These are phyloP conservation scores for Cenchrus fungigraminus DNA, from an alignment of 176 grass and related monocot species.

Conservation along the genomic window DNA sequence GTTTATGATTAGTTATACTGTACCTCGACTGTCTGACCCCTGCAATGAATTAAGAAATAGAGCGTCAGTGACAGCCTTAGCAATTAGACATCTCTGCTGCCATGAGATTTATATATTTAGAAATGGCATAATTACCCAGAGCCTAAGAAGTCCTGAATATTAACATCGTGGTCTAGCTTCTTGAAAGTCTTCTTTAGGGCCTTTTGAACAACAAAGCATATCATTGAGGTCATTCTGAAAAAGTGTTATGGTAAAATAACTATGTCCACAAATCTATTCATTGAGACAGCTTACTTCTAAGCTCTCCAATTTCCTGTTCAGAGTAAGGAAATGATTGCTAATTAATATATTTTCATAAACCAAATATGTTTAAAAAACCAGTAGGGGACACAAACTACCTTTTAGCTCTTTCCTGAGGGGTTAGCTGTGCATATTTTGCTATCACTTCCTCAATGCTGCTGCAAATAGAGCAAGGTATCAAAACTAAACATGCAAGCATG, in stretches of 20 bases:
- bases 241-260: constrained; percentile 9
- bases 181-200: constrained; percentile 86
- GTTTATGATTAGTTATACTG: neutral
- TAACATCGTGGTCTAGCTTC: constrained; percentile 84
- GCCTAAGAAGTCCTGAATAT: constrained; percentile 85
- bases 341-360: neutral
- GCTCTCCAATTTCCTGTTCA: constrained; percentile 71
- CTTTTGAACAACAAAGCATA: constrained; percentile 47
- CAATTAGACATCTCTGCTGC: neutral
- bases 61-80: constrained; percentile 24
- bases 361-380: neutral
- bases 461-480: constrained; percentile 13
- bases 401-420: constrained; percentile 81
- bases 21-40: constrained; percentile 78
- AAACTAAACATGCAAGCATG: neutral
- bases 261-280: neutral
- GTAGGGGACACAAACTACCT: constrained; percentile 45
- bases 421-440: constrained; percentile 64
- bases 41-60: constrained; percentile 50
- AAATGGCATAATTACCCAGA: constrained; percentile 57
- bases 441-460: constrained; percentile 69
- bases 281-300: constrained; percentile 65
- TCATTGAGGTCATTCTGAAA: constrained; percentile 30
- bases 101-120: neutral
- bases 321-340: neutral